Conservation (phyloP, 441 rosid species). For the Erodium texanum region DNA sequence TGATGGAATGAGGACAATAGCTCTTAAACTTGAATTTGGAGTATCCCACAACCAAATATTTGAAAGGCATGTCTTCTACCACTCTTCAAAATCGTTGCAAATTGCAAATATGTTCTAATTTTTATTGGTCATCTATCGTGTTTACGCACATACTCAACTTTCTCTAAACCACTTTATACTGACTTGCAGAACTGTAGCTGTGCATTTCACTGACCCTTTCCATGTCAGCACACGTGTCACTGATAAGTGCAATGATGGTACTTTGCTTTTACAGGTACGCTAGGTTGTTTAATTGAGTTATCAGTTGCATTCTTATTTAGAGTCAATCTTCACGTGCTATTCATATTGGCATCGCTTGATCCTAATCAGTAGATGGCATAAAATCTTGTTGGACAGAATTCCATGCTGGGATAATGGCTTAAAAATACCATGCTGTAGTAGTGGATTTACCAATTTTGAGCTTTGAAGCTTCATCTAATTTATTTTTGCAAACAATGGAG, state of each 20-base stretch:
- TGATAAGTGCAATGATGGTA: constrained; percentile 80
- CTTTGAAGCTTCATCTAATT: not conserved
- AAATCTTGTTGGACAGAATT: constrained; percentile 3
- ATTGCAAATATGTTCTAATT: not conserved
- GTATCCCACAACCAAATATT: constrained; percentile 79
- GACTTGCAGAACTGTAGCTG: constrained; percentile 74
- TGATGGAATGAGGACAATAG: constrained; percentile 97
- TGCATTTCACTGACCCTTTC: constrained; percentile 92
- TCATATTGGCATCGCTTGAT: not conserved
- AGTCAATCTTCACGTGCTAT: not conserved
- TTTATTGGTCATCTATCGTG: constrained; percentile 6
- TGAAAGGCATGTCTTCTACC: constrained; percentile 50
- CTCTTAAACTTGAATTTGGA: constrained; percentile 93
- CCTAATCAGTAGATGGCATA: not conserved
- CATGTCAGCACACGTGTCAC: constrained; percentile 74
- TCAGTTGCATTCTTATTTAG: constrained; percentile 10
- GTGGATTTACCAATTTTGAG: not conserved
- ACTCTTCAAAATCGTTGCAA: constrained; percentile 7
- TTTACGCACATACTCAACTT: not conserved
- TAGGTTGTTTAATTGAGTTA: constrained; percentile 21
- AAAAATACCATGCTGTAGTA: not conserved
- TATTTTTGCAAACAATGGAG: not conserved
- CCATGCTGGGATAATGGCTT: not conserved
- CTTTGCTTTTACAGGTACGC: constrained; percentile 78
- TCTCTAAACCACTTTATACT: constrained; percentile 14